Base-by-base conservation (phyloP, 169 alveolate species). In the Cardiosporidium cionae region DNA sequence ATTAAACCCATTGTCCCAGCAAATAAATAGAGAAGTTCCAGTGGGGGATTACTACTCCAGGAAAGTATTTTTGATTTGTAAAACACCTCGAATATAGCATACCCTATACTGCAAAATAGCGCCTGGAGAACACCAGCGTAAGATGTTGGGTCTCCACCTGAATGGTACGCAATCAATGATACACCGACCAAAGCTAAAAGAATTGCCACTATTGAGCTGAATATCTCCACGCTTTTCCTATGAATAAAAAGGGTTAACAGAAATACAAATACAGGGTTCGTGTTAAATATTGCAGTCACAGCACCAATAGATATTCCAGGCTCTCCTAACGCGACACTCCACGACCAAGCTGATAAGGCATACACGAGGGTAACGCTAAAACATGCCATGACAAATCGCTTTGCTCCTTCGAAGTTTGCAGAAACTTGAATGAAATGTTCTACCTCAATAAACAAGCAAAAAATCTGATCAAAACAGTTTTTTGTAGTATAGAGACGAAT, bases 141-240 rank as follows among this genome's bases (percentile, higher is more conserved):
- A 0, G 81, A 74, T 27, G 62, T 63, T 0, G 81, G 81, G 34
- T 74, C 81, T 0, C 81, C 81, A 31, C 68, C 74, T 36, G 44
- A 67, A 32, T 29, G 25, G 9, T 74, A 74, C 32, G 81, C 73
- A 1, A 74, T 74, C 25, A 65, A 28, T 16, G 81, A 74, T 3
- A 74, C 81, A 3, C 81, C 81, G 1, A 74, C 64, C n/a, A 70
- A 28, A 0, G 70, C 81, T 2, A 74, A 29, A 9, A 65, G 23
- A n/a, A 74, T 52, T 0, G 81, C 74, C 7, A 66, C 36, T 4
- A 65, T 52, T 37, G 66, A 75, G 1, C 22, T n/a, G n/a, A 65
- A 29, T 62, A n/a, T n/a, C 16, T 44, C 58, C 16, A 16, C 58
- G 58, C 25, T n/a, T 44, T 44, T 44, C 16, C 16, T n/a, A 9